Conservation (phyloP, 2,329 filamentous ascomycete species). For the Helotiales sp. region DNA sequence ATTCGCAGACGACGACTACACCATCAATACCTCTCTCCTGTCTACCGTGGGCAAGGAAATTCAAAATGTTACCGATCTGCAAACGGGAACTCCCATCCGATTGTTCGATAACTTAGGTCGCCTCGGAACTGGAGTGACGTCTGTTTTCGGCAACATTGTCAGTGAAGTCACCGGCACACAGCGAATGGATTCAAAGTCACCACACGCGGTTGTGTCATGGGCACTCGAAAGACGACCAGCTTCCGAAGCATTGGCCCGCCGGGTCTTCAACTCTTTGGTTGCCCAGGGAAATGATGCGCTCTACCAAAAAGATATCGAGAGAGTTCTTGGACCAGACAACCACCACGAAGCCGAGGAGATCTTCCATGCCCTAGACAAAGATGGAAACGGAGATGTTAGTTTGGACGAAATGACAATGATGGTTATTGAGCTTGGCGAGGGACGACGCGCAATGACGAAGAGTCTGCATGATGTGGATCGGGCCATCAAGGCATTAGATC, state of each 20-base stretch:
- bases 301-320: slow-evolving; percentile 78
- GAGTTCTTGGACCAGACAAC: slow-evolving; percentile 80
- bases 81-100: slow-evolving; percentile 68
- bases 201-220: slow-evolving; percentile 83
- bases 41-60: slow-evolving; percentile 9
- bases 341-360: slow-evolving; percentile 83
- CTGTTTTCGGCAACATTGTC: slow-evolving; percentile 89
- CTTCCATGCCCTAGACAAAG: slow-evolving; percentile 80
- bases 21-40: slow-evolving; percentile 68
- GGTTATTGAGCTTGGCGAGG: slow-evolving; percentile 80
- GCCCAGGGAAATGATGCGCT: slow-evolving; percentile 84
- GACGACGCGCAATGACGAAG: slow-evolving; percentile 84
- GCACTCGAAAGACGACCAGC: slow-evolving; percentile 85
- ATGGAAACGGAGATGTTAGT: slow-evolving; percentile 91
- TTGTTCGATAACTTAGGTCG: slow-evolving; percentile 78
- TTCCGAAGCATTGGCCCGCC: slow-evolving; percentile 86
- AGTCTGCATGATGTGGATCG: slow-evolving; percentile 99
- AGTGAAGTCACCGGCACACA: slow-evolving; percentile 95
- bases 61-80: slow-evolving; percentile 14
- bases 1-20: slow-evolving; percentile 86
- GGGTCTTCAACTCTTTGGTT: slow-evolving; percentile 98
- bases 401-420: slow-evolving; percentile 86
- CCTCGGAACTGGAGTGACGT: slow-evolving; percentile 90
- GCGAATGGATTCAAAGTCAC: slow-evolving; percentile 89
- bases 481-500: slow-evolving; percentile 88